These are phyloP conservation scores for Oryza meridionalis DNA, from an alignment of 176 grass and related monocot species.

Conservation along the genomic window DNA sequence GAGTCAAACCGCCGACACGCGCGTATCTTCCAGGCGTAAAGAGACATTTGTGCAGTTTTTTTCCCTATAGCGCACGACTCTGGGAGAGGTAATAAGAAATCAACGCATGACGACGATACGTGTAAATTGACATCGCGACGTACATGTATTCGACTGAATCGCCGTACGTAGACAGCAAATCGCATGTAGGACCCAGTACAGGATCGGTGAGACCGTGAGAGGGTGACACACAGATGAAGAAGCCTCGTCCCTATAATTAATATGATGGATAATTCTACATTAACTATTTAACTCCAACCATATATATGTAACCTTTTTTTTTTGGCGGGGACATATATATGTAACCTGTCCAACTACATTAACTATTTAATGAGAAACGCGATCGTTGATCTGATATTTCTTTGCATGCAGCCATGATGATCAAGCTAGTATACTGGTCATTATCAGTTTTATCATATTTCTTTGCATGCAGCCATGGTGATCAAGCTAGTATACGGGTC, in stretches of 20 bases:
- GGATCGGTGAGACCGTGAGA: neutral
- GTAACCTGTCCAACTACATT: neutral
- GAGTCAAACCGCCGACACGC: neutral
- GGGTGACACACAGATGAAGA: neutral
- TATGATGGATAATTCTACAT: neutral
- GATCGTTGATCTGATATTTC: neutral
- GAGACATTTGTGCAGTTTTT: neutral
- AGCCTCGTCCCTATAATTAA: neutral
- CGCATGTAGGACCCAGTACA: neutral
- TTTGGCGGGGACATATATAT: neutral
- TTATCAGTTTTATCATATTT: too few relatives aligned
- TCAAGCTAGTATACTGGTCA: neutral
- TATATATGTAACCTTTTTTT: too few relatives aligned
- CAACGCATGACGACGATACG: neutral
- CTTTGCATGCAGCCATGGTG: neutral
- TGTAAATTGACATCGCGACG: neutral
- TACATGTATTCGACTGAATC: neutral
- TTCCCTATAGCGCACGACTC: neutral
- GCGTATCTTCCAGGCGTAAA: neutral
- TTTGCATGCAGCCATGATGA: neutral
- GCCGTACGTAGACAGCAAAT: neutral
- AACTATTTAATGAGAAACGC: too few relatives aligned
- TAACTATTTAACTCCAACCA: neutral
- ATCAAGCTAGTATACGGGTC: neutral
- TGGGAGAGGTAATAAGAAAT: neutral